Evolutionary conservation across 2,329 filamentous ascomycete genomes (phyloP).

Genomic region (Escovopsis sp.): DNA sequence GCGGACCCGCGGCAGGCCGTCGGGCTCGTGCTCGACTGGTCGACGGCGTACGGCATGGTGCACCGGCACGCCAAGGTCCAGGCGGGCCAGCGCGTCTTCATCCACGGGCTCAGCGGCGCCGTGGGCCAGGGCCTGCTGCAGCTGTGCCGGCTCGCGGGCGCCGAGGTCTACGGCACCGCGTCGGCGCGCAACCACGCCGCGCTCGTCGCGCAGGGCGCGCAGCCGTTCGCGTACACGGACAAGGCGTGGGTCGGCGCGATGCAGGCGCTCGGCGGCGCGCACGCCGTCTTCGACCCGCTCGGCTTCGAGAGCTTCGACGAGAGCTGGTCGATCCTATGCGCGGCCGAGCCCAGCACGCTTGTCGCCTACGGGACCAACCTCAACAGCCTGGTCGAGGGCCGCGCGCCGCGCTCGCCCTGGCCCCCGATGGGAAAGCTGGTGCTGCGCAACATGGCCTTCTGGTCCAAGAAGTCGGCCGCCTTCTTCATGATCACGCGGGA

Average conservation of each 20-base stretch:
- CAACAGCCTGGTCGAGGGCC: conserved; percentile 14
- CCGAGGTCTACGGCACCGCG: conserved; percentile 34
- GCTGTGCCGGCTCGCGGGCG: conserved; percentile 27
- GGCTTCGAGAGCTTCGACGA: conserved; percentile 37
- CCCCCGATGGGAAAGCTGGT: conserved; percentile 21
- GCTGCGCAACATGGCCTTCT: conserved; percentile 13
- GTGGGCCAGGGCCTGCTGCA: conserved; percentile 29
- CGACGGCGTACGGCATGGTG: conserved; percentile 24
- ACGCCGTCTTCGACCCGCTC: conserved; percentile 33
- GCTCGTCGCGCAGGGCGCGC: conserved; percentile 21
- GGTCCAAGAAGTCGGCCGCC: conserved; percentile 16
- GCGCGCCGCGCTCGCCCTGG: conserved; percentile 17
- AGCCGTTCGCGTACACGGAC: conserved; percentile 31
- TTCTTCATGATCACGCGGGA: conserved; percentile 24
- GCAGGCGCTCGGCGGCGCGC: conserved; percentile 28
- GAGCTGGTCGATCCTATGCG: conserved; percentile 27
- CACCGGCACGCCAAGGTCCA: conserved; percentile 23
- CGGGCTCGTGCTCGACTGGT: conserved; percentile 31
- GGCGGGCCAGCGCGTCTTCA: conserved; percentile 31
- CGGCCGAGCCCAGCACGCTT: conserved; percentile 20
- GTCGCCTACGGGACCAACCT: conserved; percentile 26
- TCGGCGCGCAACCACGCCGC: conserved; percentile 28
- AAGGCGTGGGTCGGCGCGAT: conserved; percentile 34
- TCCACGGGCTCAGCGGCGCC: conserved; percentile 35
- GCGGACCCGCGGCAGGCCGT: conserved; percentile 26